These are phyloP conservation scores for Apiospora arundinis DNA, from an alignment of 2,329 filamentous ascomycete species.

Conservation along the genomic window DNA sequence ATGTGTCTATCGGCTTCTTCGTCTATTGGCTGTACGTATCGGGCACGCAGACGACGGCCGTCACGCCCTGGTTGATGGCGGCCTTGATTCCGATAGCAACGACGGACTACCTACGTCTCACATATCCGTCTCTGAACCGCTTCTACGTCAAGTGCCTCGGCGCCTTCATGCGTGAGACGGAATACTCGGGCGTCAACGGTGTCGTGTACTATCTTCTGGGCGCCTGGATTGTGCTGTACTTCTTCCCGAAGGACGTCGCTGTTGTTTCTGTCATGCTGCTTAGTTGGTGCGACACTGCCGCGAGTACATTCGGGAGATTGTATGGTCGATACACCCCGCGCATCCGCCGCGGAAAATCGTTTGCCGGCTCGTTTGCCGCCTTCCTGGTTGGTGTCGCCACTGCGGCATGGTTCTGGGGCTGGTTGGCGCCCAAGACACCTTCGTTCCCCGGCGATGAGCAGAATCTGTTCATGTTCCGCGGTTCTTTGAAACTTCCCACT, in stretches of 20 bases:
- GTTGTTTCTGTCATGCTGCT: conserved; percentile 89
- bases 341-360: conserved; percentile 85
- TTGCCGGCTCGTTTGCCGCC: conserved; percentile 87
- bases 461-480: conserved; percentile 82
- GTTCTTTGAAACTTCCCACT: conserved; percentile 72
- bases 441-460: conserved; percentile 72
- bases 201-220: conserved; percentile 97
- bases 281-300: conserved; percentile 97
- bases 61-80: conserved; percentile 84
- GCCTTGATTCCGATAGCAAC: conserved; percentile 84
- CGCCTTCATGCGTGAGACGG: conserved; percentile 95
- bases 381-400: conserved; percentile 83
- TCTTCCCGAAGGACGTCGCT: conserved; percentile 92
- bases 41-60: conserved; percentile 76
- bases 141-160: conserved; percentile 86
- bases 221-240: conserved; percentile 82
- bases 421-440: conserved; percentile 73
- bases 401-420: conserved; percentile 87
- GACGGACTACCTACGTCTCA: conserved; percentile 83
- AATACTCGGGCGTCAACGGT: conserved; percentile 93
- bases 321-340: conserved; percentile 90
- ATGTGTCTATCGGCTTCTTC: conserved; percentile 96
- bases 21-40: conserved; percentile 84
- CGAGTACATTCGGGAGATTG: conserved; percentile 88
- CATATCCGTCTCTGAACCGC: conserved; percentile 80